Percentiles rank a stretch among this genome's conserved stretches.
phyloP scores from a whole-genome alignment of 2,329 filamentous ascomycete species.

The Hysterium pulicare region DNA sequence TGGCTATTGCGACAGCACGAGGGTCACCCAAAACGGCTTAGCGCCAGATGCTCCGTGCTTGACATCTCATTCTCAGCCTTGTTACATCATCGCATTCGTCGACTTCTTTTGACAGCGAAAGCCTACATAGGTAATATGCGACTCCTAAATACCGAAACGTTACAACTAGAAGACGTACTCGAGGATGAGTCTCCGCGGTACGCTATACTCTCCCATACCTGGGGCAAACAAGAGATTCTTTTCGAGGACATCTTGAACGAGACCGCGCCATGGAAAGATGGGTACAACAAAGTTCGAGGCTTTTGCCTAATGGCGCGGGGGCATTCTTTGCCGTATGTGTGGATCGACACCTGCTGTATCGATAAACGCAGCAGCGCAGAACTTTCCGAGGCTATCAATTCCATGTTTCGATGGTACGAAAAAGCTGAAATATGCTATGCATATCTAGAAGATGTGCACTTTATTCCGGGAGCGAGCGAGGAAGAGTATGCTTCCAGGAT shows the following conservation, averaged over 20 bases:
- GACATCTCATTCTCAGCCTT: no score
- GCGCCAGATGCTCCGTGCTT: no score
- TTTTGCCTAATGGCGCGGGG: constrained; percentile 1
- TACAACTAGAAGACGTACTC: neutral
- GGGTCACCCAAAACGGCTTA: no score
- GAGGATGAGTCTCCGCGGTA: constrained; percentile 10
- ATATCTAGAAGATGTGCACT: neutral
- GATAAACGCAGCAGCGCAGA: neutral
- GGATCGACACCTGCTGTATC: neutral
- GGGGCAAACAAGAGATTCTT: constrained; percentile 7
- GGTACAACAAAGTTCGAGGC: constrained; percentile 8
- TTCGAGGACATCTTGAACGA: neutral
- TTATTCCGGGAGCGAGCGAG: no score
- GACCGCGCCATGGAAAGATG: constrained; percentile 2
- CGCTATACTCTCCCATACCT: constrained; percentile 28
- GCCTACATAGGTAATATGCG: no score
- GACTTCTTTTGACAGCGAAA: no score
- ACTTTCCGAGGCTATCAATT: neutral
- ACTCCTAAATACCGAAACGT: neutral
- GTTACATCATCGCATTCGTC: no score
- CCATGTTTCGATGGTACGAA: neutral
- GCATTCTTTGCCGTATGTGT: no score
- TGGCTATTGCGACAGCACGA: no score
- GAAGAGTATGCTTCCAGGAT: no score
- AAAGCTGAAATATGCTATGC: neutral